These are phyloP conservation scores for Ramalina intermedia DNA, from an alignment of 495 filamentous ascomycete species.

Conservation along the genomic window DNA sequence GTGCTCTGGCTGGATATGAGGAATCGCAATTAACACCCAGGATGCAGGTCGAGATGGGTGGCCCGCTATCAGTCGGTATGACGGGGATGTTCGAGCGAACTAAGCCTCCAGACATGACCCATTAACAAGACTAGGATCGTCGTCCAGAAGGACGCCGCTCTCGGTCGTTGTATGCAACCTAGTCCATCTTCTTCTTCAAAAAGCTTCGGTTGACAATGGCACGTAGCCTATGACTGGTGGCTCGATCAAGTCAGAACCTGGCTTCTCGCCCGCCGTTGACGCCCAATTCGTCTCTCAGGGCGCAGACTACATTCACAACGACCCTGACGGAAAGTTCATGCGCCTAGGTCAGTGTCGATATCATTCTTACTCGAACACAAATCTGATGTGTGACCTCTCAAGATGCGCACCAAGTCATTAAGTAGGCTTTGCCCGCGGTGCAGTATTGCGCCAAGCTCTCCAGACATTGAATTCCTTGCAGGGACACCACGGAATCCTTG, in stretches of 20 bases:
- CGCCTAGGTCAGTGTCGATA: slow-evolving; percentile 20
- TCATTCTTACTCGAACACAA: no score
- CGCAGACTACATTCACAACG: slow-evolving; percentile 37
- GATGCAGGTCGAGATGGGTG: slow-evolving; percentile 16
- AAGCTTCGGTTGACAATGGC: not conserved
- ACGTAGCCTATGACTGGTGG: slow-evolving; percentile 30
- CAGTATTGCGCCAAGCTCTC: not conserved
- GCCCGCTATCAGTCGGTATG: slow-evolving; percentile 11
- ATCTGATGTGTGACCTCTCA: no score
- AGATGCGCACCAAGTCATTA: slow-evolving; percentile 32
- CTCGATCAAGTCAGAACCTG: slow-evolving; percentile 26
- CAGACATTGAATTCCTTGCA: not conserved
- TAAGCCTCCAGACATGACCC: not conserved
- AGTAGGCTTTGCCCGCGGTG: slow-evolving; percentile 17
- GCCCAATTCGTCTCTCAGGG: slow-evolving; percentile 33
- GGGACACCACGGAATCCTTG: slow-evolving; percentile 22
- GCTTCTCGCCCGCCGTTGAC: slow-evolving; percentile 29
- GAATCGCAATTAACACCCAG: not conserved
- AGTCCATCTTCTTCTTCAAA: not conserved
- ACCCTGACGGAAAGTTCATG: slow-evolving; percentile 31
- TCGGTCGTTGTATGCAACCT: slow-evolving; percentile 18
- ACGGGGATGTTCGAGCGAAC: not conserved
- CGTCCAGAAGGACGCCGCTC: slow-evolving; percentile 13
- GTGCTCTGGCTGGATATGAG: not conserved
- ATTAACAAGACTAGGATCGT: slow-evolving; percentile 3